Evolutionary conservation across 2,329 filamentous ascomycete species (phyloP), one percentile per base, ranked within the genome.

Genomic region (Diaporthe ampelina): DNA sequence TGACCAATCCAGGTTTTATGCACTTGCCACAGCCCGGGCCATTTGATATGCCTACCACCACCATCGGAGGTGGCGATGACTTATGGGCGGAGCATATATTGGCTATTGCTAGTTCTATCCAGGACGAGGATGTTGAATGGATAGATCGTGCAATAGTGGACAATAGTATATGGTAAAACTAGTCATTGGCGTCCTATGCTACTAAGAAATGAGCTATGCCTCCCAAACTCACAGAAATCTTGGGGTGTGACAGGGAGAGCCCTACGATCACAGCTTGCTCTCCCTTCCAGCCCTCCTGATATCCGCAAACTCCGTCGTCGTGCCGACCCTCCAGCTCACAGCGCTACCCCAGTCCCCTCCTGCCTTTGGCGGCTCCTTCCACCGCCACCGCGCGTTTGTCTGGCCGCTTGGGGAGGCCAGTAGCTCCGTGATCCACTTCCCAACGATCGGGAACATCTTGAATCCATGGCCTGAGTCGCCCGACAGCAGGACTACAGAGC

Each of bases 391-490:
- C 3, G 79, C 69, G 24, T 86, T 79, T 1, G 79, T 79, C 79
- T 91, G 89, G 15, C 63, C 63, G 52, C 81, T 78, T 0, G 83
- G 81, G 1, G 84, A 81, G 29, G 84, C 82, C 0, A 91, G 68
- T 7, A 91, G 77, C 15, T 86, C 82, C 57, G 80, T 83, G 1
- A 91, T 85, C 85, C 88, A 91, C n/a, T 82, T 79, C 0, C 90
- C 90, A n/a, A 90, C 82, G 32, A 91, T 84, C 0, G 89, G 90
- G 65, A 92, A 84, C 88, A 91, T 90, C 81, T 92, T 91, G 80
- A 91, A 91, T 0, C 87, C 89, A 77, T 92, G 90, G 0, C 90
- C 90, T 1, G 89, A 92, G 77, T 92, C 90, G 0, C 90, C 90
- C 0, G 88, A 86, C 0, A 88, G 76, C 32, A 68, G n/a, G 0